Evolutionary conservation across 192 early-diverging fungal species (phyloP).

Genomic region (Piromyces sp.): DNA sequence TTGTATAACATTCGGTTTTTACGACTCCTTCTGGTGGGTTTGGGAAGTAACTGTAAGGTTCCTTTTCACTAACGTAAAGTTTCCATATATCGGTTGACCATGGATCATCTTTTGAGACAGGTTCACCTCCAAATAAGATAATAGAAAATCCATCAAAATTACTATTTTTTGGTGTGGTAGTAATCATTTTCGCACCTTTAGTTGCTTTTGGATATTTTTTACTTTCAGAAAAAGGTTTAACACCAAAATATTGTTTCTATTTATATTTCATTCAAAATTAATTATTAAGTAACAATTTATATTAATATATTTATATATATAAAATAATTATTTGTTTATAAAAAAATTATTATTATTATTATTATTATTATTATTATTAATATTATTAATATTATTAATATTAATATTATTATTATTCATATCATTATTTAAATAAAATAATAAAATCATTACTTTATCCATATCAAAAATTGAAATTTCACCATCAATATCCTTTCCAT

Average conservation of each 20-base stretch:
- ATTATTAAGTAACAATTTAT: no score
- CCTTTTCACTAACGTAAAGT: neutral
- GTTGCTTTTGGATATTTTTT: neutral
- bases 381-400: no score
- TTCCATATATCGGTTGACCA: neutral
- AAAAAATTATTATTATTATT: no score
- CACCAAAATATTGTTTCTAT: neutral
- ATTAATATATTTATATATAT: no score
- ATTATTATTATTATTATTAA: no score
- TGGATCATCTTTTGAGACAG: neutral
- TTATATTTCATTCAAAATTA: no score
- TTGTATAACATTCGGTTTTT: neutral
- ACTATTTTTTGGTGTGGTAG: neutral
- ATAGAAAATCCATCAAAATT: neutral
- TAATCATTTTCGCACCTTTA: neutral
- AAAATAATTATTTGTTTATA: no score
- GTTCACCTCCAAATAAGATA: neutral
- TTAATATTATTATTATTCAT: no score
- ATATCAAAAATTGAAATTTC: neutral
- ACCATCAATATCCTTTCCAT: neutral
- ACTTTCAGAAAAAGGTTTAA: neutral
- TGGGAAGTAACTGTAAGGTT: neutral
- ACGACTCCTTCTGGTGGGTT: neutral
- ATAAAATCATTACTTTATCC: neutral
- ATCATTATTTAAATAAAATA: no score